Base-by-base conservation (phyloP, 108 stramenopile genomes). In the Tribonema minus region DNA sequence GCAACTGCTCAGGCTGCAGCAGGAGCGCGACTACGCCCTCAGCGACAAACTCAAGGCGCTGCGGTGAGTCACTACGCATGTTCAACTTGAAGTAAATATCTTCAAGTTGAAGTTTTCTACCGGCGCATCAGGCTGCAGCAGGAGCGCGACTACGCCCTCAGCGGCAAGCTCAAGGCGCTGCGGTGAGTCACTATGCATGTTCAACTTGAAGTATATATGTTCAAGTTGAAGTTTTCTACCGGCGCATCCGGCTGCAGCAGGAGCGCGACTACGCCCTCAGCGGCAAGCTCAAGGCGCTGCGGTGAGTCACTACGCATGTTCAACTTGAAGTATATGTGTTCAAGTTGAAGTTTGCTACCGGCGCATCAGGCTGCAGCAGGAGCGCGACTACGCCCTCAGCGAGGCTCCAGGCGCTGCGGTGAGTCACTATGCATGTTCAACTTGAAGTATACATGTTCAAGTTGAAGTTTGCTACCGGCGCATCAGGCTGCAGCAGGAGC, bases 11-110 rank as follows among this genome's bases (percentile, higher is more conserved):
- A 87, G 87, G 61, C 83, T 89, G 20, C 86, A 88, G 36, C 88
- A 89, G 60, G 86, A 88, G 62, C 60, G 88, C 26, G 32, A 82
- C 40, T 77, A 86, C 23, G 90, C 90, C 20, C 88, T 89, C 76
- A 86, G 70, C 0, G 89, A 90, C 65, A 90, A 90, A 59, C 84
- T 88, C 78, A 88, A 87, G 12, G 89, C 89, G 3, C 86, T 90
- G 12, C 63, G 86, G 23, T n/a, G n/a, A n/a, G n/a, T n/a, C n/a
- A n/a, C n/a, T n/a, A n/a, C n/a, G n/a, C n/a, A n/a, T n/a, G n/a
- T n/a, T n/a, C n/a, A n/a, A n/a, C n/a, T n/a, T n/a, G n/a, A n/a
- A n/a, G n/a, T n/a, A n/a, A n/a, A n/a, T n/a, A n/a, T n/a, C n/a
- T n/a, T n/a, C n/a, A n/a, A n/a, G n/a, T n/a, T n/a, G n/a, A n/a